Conservation (phyloP, 257 asterid genomes). For the Lantana camara region DNA sequence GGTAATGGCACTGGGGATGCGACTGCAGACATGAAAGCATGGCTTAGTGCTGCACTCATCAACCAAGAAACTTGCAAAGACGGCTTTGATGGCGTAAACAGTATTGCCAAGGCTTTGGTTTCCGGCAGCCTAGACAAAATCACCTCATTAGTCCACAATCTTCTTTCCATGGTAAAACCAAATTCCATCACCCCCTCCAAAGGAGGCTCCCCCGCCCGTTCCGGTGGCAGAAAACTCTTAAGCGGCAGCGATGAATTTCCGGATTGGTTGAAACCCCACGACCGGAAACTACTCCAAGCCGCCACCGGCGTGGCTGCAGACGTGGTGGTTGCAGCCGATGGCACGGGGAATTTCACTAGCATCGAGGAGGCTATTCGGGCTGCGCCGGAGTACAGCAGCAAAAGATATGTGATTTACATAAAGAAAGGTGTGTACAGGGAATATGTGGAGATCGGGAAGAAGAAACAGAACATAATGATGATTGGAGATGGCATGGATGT, state of each 20-base stretch:
- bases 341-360: conserved; percentile 37
- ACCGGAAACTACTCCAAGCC: conserved; percentile 42
- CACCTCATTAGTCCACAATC: conserved; percentile 43
- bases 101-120: conserved; percentile 46
- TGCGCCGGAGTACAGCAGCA: conserved; percentile 38
- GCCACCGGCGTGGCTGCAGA: conserved; percentile 24
- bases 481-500: conserved; percentile 57
- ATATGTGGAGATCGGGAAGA: conserved; percentile 46
- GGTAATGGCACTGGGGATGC: conserved; percentile 38
- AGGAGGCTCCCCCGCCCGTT: background rate
- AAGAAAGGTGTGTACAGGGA: conserved; percentile 56
- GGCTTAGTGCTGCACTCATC: conserved; percentile 45
- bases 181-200: conserved; percentile 20
- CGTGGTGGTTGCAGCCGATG: conserved; percentile 53
- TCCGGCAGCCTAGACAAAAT: conserved; percentile 55
- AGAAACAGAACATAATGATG: conserved; percentile 57
- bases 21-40: conserved; percentile 42
- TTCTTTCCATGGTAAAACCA: conserved; percentile 58
- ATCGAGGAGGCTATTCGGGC: conserved; percentile 41
- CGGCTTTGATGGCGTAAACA: conserved; percentile 60
- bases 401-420: conserved; percentile 43
- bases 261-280: conserved; percentile 35
- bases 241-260: conserved; percentile 24
- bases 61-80: conserved; percentile 60
- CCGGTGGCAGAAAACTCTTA: conserved; percentile 43